Evolutionary conservation across 2,329 filamentous ascomycete genomes (phyloP).

Genomic region (Metarhizium robertsii): DNA sequence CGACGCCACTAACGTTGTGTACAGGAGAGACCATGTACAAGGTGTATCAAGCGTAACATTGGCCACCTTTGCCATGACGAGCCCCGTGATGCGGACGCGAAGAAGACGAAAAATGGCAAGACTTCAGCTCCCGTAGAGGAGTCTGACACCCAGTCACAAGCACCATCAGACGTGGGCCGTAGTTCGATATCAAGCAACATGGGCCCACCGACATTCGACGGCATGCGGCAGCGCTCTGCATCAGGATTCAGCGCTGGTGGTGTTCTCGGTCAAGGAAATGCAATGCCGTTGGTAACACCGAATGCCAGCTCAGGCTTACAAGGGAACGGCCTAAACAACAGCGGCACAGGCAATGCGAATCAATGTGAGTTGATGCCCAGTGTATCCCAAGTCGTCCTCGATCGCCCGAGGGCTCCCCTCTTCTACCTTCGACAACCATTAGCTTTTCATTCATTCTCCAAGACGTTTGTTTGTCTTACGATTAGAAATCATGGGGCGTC

Average conservation of each 20-base stretch:
- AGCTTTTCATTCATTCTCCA: neutral
- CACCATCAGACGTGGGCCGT: constrained; percentile 36
- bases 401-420: neutral
- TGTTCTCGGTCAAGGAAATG: constrained; percentile 38
- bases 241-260: constrained; percentile 32
- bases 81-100: constrained; percentile 72
- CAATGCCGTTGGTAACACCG: constrained; percentile 63
- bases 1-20: constrained; percentile 17
- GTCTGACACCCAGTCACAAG: constrained; percentile 39
- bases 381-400: neutral
- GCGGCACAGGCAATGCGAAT: constrained; percentile 50
- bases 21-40: constrained; percentile 89
- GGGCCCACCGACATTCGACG: constrained; percentile 36
- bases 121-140: constrained; percentile 48
- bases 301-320: constrained; percentile 59
- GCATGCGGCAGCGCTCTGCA: constrained; percentile 25
- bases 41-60: constrained; percentile 98
- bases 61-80: constrained; percentile 98
- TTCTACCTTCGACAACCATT: neutral
- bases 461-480: constrained; percentile 10
- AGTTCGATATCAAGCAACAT: constrained; percentile 50
- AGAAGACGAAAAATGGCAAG: constrained; percentile 60
- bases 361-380: constrained; percentile 47
- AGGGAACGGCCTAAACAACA: constrained; percentile 43
- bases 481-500: neutral